These are phyloP conservation scores for Guillardia theta DNA, from an alignment of 78 protist genomes.

Conservation along the genomic window DNA sequence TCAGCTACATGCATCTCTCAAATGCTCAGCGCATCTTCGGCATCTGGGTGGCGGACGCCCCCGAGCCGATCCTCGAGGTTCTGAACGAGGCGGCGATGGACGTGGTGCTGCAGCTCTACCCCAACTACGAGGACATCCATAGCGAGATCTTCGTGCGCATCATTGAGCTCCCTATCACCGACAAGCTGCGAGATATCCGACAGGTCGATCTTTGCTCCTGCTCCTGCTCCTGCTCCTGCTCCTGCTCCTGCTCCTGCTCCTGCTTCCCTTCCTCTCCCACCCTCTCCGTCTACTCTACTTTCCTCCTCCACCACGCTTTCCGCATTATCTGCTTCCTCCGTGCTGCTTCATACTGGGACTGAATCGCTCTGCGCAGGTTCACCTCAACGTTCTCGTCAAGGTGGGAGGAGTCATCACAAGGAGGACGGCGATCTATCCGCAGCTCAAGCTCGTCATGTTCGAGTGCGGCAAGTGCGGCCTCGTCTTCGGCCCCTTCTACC, in stretches of 20 bases:
- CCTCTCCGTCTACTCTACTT: background rate
- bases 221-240: background rate
- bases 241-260: background rate
- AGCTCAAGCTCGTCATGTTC: slow-evolving; percentile 74
- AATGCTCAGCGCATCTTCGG: slow-evolving; percentile 53
- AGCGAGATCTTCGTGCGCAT: slow-evolving; percentile 86
- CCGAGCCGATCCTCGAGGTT: slow-evolving; percentile 79
- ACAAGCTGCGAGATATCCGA: slow-evolving; percentile 87
- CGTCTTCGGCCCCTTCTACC: slow-evolving; percentile 75
- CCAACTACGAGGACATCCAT: slow-evolving; percentile 59
- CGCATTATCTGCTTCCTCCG: too few relatives aligned
- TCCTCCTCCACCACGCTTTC: too few relatives aligned
- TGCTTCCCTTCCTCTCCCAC: background rate
- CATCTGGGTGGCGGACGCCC: slow-evolving; percentile 86
- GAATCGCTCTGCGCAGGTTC: too few relatives aligned
- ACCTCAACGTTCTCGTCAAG: slow-evolving; percentile 82
- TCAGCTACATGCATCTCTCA: slow-evolving; percentile 61
- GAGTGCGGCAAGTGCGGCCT: slow-evolving; percentile 87
- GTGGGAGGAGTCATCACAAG: slow-evolving; percentile 95
- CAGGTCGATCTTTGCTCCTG: background rate
- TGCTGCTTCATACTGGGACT: too few relatives aligned
- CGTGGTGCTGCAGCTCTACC: slow-evolving; percentile 38
- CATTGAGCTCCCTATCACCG: slow-evolving; percentile 81
- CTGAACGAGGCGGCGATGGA: slow-evolving; percentile 78
- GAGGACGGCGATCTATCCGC: slow-evolving; percentile 93